A percentile compares a stretch with the other conserved stretches of the same genome.
phyloP scores from a whole-genome alignment of 1,284 basidiomycete genomes.

The Wolfiporia cocos region DNA sequence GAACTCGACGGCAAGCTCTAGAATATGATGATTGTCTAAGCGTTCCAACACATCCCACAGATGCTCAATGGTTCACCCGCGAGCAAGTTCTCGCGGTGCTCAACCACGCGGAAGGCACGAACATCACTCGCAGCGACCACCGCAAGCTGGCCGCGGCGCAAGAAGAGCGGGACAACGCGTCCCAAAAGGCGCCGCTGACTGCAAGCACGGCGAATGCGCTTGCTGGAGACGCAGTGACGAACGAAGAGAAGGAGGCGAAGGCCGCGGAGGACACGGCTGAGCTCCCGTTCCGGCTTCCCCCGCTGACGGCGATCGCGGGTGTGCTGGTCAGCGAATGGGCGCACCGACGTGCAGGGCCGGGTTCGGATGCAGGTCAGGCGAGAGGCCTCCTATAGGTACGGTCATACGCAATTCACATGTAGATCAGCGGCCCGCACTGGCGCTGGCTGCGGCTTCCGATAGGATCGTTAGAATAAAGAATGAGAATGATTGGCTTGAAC shows the following conservation, averaged over 20 bases:
- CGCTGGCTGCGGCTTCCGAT: too few species aligned
- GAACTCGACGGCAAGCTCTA: slow-evolving; percentile 77
- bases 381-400: slow-evolving; percentile 3
- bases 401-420: not conserved
- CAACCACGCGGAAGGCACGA: slow-evolving; percentile 46
- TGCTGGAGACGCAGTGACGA: slow-evolving; percentile 7
- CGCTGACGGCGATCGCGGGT: slow-evolving; percentile 65
- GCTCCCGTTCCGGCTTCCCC: slow-evolving; percentile 58
- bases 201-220: slow-evolving; percentile 7
- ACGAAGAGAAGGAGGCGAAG: slow-evolving; percentile 2
- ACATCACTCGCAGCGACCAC: slow-evolving; percentile 50
- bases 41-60: too few species aligned
- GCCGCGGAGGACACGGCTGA: slow-evolving; percentile 22
- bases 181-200: slow-evolving; percentile 8
- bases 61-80: slow-evolving; percentile 86
- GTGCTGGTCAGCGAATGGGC: slow-evolving; percentile 67
- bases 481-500: too few species aligned
- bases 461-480: too few species aligned
- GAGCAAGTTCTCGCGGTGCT: slow-evolving; percentile 67
- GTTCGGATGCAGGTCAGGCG: not conserved
- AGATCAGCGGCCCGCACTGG: too few species aligned
- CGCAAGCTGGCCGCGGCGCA: slow-evolving; percentile 42
- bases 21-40: not conserved
- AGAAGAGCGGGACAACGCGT: slow-evolving; percentile 12
- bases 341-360: slow-evolving; percentile 28